Percentiles rank a stretch among this genome's conserved stretches.
Evolutionary conservation across 176 grass and related monocot genomes (phyloP).

Genomic region (Miscanthus lutarioriparius): DNA sequence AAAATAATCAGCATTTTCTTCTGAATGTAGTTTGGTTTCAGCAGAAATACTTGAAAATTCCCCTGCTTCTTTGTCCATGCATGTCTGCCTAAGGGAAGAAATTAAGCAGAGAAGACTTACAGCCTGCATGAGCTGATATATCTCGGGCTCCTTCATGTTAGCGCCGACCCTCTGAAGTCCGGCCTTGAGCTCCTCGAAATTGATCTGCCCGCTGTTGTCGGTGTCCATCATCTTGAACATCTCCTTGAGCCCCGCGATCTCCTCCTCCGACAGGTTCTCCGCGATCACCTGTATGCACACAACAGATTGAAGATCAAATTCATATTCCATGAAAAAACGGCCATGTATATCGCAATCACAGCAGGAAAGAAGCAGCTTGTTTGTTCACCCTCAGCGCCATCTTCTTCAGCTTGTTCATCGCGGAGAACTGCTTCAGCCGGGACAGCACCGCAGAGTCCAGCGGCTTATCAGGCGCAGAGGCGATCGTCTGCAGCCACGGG

Average conservation of each 20-base stretch:
- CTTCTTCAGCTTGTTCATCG: slow-evolving; percentile 65
- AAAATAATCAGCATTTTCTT: neutral
- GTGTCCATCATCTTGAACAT: slow-evolving; percentile 74
- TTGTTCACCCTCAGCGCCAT: slow-evolving; percentile 54
- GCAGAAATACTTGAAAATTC: neutral
- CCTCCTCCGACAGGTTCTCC: slow-evolving; percentile 58
- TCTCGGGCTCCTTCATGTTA: slow-evolving; percentile 52
- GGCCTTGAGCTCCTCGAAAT: slow-evolving; percentile 59
- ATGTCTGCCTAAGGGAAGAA: neutral
- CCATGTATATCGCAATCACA: neutral
- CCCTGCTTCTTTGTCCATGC: too few relatives aligned
- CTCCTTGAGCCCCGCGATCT: slow-evolving; percentile 57
- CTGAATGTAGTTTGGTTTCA: too few relatives aligned
- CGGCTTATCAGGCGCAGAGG: slow-evolving; percentile 44
- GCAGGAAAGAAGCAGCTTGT: neutral
- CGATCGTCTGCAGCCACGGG: slow-evolving; percentile 45
- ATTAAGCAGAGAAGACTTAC: slow-evolving; percentile 21
- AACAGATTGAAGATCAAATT: neutral
- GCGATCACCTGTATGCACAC: slow-evolving; percentile 47
- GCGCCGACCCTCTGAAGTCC: slow-evolving; percentile 46
- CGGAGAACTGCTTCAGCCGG: slow-evolving; percentile 55
- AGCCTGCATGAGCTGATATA: slow-evolving; percentile 55
- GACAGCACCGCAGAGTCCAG: slow-evolving; percentile 60
- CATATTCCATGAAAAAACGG: too few relatives aligned
- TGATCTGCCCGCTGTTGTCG: slow-evolving; percentile 62